phyloP scores from a whole-genome alignment of 306 rosid species.

The Trichosanthes cucumerina region DNA sequence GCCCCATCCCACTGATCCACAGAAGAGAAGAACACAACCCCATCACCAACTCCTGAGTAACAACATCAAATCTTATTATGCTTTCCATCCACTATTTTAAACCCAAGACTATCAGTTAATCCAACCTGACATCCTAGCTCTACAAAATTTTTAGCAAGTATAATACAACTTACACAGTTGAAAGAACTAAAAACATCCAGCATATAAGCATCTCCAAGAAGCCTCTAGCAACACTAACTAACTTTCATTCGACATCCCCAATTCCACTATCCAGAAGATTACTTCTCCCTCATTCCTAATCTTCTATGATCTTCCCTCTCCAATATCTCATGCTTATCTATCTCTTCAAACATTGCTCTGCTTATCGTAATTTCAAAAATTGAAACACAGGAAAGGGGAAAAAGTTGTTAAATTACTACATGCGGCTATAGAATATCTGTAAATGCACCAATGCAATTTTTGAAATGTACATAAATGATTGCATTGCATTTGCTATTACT shows the following conservation, averaged over 20 bases:
- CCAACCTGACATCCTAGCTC: background rate
- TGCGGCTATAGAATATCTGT: background rate
- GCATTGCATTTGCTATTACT: background rate
- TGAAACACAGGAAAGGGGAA: background rate
- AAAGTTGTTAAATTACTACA: background rate
- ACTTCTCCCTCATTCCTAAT: background rate
- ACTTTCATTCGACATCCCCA: background rate
- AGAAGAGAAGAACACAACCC: background rate
- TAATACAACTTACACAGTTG: background rate
- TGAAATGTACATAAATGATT: background rate
- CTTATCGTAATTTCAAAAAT: background rate
- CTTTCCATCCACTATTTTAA: background rate
- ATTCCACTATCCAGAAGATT: background rate
- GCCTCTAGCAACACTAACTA: background rate
- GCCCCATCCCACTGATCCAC: background rate
- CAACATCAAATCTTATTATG: background rate
- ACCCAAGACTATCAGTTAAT: background rate
- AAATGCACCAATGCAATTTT: background rate
- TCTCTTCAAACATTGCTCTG: background rate
- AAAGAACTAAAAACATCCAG: background rate
- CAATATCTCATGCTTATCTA: background rate
- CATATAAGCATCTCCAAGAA: slow-evolving; percentile 3
- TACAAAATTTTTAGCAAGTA: background rate
- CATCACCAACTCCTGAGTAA: background rate
- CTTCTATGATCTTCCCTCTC: background rate